These are phyloP conservation scores for Fraxinus paxiana DNA, from an alignment of 305 asterid genomes.

Conservation along the genomic window DNA sequence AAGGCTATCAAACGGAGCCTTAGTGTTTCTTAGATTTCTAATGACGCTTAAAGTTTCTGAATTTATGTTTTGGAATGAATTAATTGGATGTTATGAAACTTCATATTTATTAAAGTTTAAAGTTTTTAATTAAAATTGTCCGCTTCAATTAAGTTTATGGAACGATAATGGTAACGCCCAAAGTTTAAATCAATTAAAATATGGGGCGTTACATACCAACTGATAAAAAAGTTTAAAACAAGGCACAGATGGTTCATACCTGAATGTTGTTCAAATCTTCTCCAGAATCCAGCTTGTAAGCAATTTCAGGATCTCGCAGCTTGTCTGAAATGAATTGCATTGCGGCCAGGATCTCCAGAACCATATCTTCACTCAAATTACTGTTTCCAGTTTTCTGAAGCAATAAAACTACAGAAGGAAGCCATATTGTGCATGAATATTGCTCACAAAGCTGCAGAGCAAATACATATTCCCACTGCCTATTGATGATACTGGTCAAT, in stretches of 20 bases:
- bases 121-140: too few relatives aligned
- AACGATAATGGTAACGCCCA: not conserved
- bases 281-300: constrained; percentile 60
- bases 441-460: constrained; percentile 61
- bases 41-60: too few relatives aligned
- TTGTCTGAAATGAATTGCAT: constrained; percentile 61
- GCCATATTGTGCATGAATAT: constrained; percentile 75
- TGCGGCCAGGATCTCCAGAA: constrained; percentile 51
- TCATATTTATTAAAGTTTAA: too few relatives aligned
- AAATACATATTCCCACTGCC: constrained; percentile 78
- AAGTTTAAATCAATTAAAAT: too few relatives aligned
- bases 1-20: too few relatives aligned
- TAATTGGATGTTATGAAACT: too few relatives aligned
- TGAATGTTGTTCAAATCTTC: constrained; percentile 57
- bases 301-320: constrained; percentile 74
- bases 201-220: not conserved
- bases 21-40: too few relatives aligned
- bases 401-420: constrained; percentile 58
- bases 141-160: too few relatives aligned
- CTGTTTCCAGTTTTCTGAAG: constrained; percentile 54
- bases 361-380: constrained; percentile 39
- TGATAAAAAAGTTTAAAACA: not conserved
- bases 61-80: too few relatives aligned
- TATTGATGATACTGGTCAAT: constrained; percentile 33
- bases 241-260: constrained; percentile 36